phyloP scores from a whole-genome alignment of 495 filamentous ascomycete species.

The Penicillium robsamsonii region DNA sequence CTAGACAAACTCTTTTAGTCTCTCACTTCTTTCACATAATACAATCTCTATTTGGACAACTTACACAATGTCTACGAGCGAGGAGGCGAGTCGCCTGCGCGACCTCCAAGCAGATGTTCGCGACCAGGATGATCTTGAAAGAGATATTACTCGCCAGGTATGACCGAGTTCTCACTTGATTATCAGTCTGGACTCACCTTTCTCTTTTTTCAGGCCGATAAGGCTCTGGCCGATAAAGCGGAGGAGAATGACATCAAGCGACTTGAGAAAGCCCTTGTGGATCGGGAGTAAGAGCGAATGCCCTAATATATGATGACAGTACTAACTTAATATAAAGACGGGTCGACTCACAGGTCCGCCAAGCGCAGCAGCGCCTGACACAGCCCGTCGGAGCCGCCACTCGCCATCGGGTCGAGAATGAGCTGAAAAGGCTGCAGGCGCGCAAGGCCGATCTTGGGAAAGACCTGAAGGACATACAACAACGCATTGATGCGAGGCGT shows the following conservation, averaged over 20 bases:
- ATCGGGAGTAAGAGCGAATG: slow-evolving; percentile 49
- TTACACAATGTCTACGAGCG: slow-evolving; percentile 12
- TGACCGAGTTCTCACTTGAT: not conserved
- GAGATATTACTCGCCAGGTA: slow-evolving; percentile 62
- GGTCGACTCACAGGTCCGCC: slow-evolving; percentile 46
- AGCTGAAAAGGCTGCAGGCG: slow-evolving; percentile 60
- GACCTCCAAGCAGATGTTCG: slow-evolving; percentile 71
- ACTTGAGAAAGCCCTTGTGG: slow-evolving; percentile 68
- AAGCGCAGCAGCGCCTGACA: slow-evolving; percentile 48
- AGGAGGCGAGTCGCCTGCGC: slow-evolving; percentile 61
- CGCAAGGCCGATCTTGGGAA: slow-evolving; percentile 58
- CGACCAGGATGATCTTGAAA: slow-evolving; percentile 80
- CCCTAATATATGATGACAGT: not conserved
- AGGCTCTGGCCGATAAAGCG: slow-evolving; percentile 73
- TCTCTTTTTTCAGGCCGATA: slow-evolving; percentile 59
- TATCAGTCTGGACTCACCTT: slow-evolving; percentile 7
- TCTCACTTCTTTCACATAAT: slow-evolving; percentile 10
- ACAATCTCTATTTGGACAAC: slow-evolving; percentile 2
- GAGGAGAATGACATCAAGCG: slow-evolving; percentile 85
- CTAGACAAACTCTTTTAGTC: not conserved
- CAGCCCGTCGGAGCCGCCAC: slow-evolving; percentile 48
- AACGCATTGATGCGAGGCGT: slow-evolving; percentile 73
- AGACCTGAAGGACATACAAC: slow-evolving; percentile 74
- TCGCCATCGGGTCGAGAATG: slow-evolving; percentile 53
- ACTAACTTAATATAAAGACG: slow-evolving; percentile 35